Evolutionary conservation across 2,329 filamentous ascomycete species (phyloP), one percentile per base, ranked within the genome.

Genomic region (Botrytis deweyae): DNA sequence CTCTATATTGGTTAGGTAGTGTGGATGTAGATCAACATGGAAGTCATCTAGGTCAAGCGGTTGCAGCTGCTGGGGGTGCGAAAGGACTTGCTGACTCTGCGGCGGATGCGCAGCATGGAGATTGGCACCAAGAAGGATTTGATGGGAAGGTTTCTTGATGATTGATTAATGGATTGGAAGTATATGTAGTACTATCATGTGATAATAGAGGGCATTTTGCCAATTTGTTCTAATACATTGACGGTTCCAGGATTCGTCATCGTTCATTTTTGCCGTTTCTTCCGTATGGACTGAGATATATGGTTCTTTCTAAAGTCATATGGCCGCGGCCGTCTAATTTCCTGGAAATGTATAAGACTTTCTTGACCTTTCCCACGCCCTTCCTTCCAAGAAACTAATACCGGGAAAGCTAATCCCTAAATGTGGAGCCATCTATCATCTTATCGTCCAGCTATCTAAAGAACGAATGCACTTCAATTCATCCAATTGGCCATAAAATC

Each of bases 1-100:
- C 94, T 82, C 85, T 98, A 75, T 98, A 95, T 83, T 95, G 91
- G 89, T 90, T 94, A 80, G 93, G 93, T 74, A 88, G 89, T 5
- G 85, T 86, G 44, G 89, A 93, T 91, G 80, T 90, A 49, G 90
- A 93, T 79, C 84, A 78, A 38, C 75, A 79, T 69, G 78, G 73
- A 14, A 80, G 76, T 73, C 76, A 80, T 73, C 68, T 81, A n/a
- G 77, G 80, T 18, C 71, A 82, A 18, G 84, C 81, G 12, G 86
- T 83, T 73, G 86, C 82, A 62, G 84, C 83, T 38, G 82, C 83
- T 44, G 83, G 81, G 55, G 83, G 81, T 63, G 82, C 80, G 61
- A 82, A 82, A 33, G 83, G 83, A 63, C 82, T 80, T 25, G 84
- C 79, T 38, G 81, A 78, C 52, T 78, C 76, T 42, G 83, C 82